Conservation (phyloP, 2,329 filamentous ascomycete species). For the Venturia pyrina region DNA sequence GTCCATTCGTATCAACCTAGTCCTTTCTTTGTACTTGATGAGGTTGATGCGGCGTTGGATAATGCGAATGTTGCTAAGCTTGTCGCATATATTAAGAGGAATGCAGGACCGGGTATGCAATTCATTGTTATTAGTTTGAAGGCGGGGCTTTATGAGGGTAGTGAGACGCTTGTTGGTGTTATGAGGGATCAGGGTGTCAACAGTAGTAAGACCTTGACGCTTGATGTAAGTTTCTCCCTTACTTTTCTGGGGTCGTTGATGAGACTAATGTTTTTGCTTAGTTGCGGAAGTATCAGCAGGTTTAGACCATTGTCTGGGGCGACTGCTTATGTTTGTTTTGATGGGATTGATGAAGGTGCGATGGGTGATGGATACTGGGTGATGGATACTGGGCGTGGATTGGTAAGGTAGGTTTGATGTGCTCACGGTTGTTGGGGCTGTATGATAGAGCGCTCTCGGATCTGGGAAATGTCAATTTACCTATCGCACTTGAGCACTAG, state of each 20-base stretch:
- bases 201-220: conserved; percentile 78
- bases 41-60: conserved; percentile 96
- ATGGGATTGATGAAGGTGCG: too few relatives aligned
- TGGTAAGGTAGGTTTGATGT: neutral
- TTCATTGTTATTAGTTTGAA: conserved; percentile 98
- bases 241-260: neutral
- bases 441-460: neutral
- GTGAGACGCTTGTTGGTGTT: conserved; percentile 88
- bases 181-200: conserved; percentile 93
- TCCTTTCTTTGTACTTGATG: conserved; percentile 96
- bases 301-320: neutral
- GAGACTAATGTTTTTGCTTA: conserved; percentile 6
- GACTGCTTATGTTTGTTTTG: too few relatives aligned
- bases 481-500: neutral
- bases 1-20: conserved; percentile 93
- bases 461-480: neutral
- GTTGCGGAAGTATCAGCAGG: conserved; percentile 12
- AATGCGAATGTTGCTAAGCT: conserved; percentile 95
- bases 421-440: neutral
- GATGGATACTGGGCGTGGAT: neutral
- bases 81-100: conserved; percentile 89
- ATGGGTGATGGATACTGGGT: neutral
- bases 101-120: conserved; percentile 94
- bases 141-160: conserved; percentile 90
- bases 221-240: conserved; percentile 66